Conservation (phyloP, 2,329 filamentous ascomycete species). For the Fusarium coicis region DNA sequence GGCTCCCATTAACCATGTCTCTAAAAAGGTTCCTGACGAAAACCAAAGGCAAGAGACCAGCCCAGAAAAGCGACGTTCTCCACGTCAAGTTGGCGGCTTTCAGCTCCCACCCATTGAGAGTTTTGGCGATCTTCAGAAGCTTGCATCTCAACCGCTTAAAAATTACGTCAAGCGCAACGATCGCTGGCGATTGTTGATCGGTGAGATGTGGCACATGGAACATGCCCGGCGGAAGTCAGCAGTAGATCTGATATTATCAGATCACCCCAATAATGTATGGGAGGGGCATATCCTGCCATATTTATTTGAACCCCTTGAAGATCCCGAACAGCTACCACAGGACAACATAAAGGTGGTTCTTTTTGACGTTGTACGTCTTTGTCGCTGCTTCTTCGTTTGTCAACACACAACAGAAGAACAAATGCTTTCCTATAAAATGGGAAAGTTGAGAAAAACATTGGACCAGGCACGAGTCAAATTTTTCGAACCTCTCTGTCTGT, state of each 20-base stretch:
- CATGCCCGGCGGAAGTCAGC: constrained; percentile 44
- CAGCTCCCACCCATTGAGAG: constrained; percentile 35
- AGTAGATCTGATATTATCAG: constrained; percentile 38
- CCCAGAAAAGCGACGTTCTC: not conserved
- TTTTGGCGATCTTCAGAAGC: constrained; percentile 39
- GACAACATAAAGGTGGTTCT: constrained; percentile 26
- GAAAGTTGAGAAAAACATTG: constrained; percentile 34
- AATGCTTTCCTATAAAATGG: constrained; percentile 26
- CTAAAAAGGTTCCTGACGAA: not conserved
- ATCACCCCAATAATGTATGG: constrained; percentile 34
- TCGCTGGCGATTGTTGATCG: constrained; percentile 46
- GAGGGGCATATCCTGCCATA: constrained; percentile 26
- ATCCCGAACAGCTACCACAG: constrained; percentile 12
- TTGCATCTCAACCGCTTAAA: constrained; percentile 29
- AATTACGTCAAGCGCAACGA: constrained; percentile 46
- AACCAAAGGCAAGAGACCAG: not conserved
- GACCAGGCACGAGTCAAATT: constrained; percentile 6
- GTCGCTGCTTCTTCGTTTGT: constrained; percentile 45
- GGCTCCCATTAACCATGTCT: not conserved
- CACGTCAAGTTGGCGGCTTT: not conserved
- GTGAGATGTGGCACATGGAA: constrained; percentile 46
- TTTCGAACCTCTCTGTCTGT: constrained; percentile 42
- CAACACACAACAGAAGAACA: constrained; percentile 37
- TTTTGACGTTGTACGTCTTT: constrained; percentile 48
- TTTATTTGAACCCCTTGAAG: constrained; percentile 26